Evolutionary conservation across 345 rosid genomes (phyloP), one percentile per base, ranked within the genome.

Genomic region (Rubroshorea leprosula): DNA sequence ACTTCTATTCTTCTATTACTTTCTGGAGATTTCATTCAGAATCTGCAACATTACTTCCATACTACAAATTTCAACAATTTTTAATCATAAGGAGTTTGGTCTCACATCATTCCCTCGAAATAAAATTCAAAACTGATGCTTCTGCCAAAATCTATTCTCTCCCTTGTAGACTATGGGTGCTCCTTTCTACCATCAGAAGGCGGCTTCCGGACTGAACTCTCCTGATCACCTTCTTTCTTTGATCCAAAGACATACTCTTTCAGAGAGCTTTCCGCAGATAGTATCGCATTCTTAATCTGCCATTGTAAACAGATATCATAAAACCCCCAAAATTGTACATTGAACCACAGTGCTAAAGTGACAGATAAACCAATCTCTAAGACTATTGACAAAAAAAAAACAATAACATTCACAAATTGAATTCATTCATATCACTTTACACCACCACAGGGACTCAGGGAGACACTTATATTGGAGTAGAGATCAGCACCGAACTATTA

Each of bases 271-370:
- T 83, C 78, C 0, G 72, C 94, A 23, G 86, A 81, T 46, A 63
- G 44, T 65, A 90, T 83, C 22, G 73, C 79, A 65, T 66, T 73
- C 70, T 80, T 87, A 54, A 90, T 66, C 97, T 87, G 97, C 66
- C 66, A 68, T 67, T 24, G 23, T 47, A 46, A 31, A 43, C n/a
- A n/a, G n/a, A n/a, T n/a, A n/a, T n/a, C 23, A 48, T 27, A 47
- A 35, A 6, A 12, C 23, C 20, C 62, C 15, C 21, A 45, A 35
- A 50, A 56, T 41, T 1, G 2, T 2, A 56, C 41, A 7, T 7
- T 39, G 45, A 39, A 14, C 45, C 15, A 39, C 9, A 6, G 8
- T 6, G 12, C 3, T 44, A 2, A 44, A 35, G 6, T 35, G 12
- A 35, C 12, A 35, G 41, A 35, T 8, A 35, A 35, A 2, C 41